phyloP scores from a whole-genome alignment of 495 filamentous ascomycete species.

The Neurospora sp. region DNA sequence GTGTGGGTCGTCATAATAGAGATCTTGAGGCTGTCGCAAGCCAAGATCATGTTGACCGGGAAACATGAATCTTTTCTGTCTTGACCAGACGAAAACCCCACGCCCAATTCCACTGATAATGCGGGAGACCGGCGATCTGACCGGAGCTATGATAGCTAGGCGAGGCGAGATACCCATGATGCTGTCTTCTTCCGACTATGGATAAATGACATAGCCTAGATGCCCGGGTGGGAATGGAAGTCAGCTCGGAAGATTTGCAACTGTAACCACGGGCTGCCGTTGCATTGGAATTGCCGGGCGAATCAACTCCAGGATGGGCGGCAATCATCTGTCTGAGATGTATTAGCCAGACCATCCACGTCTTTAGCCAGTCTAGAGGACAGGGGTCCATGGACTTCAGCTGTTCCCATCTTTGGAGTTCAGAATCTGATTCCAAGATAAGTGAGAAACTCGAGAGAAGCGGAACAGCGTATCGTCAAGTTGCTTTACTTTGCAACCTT shows the following conservation, averaged over 20 bases:
- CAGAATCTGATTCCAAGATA: not conserved
- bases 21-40: not conserved
- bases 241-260: not conserved
- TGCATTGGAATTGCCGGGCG: not conserved
- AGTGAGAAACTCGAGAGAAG: not conserved
- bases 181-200: not conserved
- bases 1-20: not conserved
- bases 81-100: not conserved
- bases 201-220: not conserved
- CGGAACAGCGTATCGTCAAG: not conserved
- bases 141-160: not conserved
- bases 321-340: not conserved
- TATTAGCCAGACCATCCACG: not conserved
- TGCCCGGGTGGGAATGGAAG: not conserved
- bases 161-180: not conserved
- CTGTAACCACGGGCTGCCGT: not conserved
- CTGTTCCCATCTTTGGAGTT: not conserved
- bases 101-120: not conserved
- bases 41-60: not conserved
- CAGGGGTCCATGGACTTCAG: not conserved
- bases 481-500: slow-evolving; percentile 17
- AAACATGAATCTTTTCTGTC: not conserved
- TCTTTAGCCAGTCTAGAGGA: not conserved
- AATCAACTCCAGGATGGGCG: not conserved
- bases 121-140: not conserved